Conservation (phyloP, 2,329 filamentous ascomycete genomes). For the Microdochium bolleyi region DNA sequence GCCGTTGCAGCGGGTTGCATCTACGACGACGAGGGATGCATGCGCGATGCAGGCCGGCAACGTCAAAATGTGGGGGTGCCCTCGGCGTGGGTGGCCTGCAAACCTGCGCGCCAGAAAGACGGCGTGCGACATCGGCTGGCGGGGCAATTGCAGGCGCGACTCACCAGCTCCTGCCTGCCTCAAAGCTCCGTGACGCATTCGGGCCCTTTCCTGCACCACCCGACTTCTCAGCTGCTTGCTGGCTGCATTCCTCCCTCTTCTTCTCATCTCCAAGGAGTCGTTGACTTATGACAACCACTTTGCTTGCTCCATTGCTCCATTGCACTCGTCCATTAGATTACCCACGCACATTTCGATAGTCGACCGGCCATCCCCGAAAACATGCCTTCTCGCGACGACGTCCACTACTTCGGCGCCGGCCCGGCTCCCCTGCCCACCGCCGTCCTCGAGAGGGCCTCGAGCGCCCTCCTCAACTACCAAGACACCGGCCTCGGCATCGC, state of each 20-base stretch:
- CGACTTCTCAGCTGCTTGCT: no score
- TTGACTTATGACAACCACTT: no score
- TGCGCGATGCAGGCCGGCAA: not conserved
- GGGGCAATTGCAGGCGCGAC: not conserved
- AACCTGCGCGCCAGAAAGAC: not conserved
- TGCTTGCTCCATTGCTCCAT: not conserved
- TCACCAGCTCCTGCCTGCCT: not conserved
- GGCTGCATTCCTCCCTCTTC: no score
- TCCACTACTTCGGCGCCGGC: conserved; percentile 85
- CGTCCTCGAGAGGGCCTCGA: conserved; percentile 69
- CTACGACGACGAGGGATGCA: no score
- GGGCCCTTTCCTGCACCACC: not conserved
- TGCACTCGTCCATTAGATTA: not conserved
- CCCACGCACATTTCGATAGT: not conserved
- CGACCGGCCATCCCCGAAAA: not conserved
- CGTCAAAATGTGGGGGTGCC: not conserved
- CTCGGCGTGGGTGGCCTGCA: not conserved
- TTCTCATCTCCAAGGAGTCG: no score
- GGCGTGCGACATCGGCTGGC: not conserved
- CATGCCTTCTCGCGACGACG: conserved; percentile 67
- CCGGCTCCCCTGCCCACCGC: conserved; percentile 78
- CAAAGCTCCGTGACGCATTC: not conserved
- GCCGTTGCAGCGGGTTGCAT: no score
- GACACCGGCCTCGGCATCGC: conserved; percentile 76
- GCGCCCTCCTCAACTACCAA: conserved; percentile 75